Evolutionary conservation across 768 basidiomycete species (phyloP), one percentile per base, ranked within the genome.

Genomic region (Macrolepiota dolichaula): DNA sequence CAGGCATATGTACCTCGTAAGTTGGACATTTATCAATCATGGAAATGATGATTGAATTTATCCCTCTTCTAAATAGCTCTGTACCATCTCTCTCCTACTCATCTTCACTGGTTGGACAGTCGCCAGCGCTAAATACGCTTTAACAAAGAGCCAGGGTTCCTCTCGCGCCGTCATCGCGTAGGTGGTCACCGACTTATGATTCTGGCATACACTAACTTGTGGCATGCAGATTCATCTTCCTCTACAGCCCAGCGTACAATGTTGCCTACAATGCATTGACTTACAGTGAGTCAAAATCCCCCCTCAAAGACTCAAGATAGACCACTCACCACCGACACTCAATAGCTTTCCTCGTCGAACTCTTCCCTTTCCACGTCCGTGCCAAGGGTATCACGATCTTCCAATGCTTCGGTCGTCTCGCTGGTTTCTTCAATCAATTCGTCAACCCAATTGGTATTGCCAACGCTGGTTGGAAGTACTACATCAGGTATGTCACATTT

Each of bases 291-390:
- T 65, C 10, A 46, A 47, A 53, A 7, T 51, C 10, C 13, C 11
- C 11, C 2, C 25, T 49, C 25, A 49, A 13, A 49, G 22, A 49
- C 40, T 42, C 40, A 49, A 5, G 25, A 36, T n/a, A 19, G 29
- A 19, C 17, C 13, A 35, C 27, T 37, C 13, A 58, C 24, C 35
- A 25, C n/a, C 12, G 27, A 27, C 36, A 5, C 6, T 27, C 36
- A 37, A 38, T 64, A 85, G 85, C 85, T 4, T 86, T 77, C 78
- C 70, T 87, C 62, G 85, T 87, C n/a, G 87, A 88, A 65, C 68
- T 88, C 35, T 87, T 88, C 76, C 86, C 87, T 0, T 88, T 77
- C 73, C 81, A 84, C 63, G 79, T 79, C 29, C 84, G 87, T 59
- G 80, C 86, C 1, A 82, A 80, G 68, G 87, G 87, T 40, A 79